Conservation (phyloP, 2,329 filamentous ascomycete genomes). For the Aspergillus transmontanensis region DNA sequence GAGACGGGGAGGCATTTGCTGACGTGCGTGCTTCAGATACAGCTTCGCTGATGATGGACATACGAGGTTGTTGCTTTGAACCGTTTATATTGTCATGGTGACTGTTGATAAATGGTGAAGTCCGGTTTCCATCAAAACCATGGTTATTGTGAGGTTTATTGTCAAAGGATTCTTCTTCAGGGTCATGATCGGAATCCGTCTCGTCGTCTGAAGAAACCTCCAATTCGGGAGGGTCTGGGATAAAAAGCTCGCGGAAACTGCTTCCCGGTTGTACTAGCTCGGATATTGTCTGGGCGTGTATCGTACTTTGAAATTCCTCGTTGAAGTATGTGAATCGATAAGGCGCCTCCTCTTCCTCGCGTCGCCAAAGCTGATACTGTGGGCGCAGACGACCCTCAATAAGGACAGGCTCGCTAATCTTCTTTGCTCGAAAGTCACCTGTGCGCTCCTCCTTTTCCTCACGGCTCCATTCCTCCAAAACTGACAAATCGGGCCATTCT, state of each 20-base stretch:
- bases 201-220: conserved; percentile 73
- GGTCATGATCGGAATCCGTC: conserved; percentile 44
- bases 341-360: conserved; percentile 83
- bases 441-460: conserved; percentile 87
- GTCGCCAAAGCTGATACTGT: conserved; percentile 78
- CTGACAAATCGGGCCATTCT: conserved; percentile 83
- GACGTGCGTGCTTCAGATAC: conserved; percentile 32
- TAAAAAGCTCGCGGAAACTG: conserved; percentile 84
- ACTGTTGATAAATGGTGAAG: conserved; percentile 10
- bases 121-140: neutral
- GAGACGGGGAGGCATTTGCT: conserved; percentile 26
- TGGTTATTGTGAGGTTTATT: conserved; percentile 25
- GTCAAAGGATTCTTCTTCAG: conserved; percentile 14
- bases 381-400: conserved; percentile 87
- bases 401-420: conserved; percentile 89
- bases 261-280: conserved; percentile 85
- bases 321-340: conserved; percentile 99
- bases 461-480: conserved; percentile 85
- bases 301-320: conserved; percentile 92
- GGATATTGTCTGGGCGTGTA: conserved; percentile 93
- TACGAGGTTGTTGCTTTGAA: conserved; percentile 28
- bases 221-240: conserved; percentile 78
- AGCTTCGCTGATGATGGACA: conserved; percentile 40
- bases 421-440: conserved; percentile 82
- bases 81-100: conserved; percentile 15